Base-by-base conservation (phyloP, 805 yeast species). In the Nakazawaea ishiwadae region DNA sequence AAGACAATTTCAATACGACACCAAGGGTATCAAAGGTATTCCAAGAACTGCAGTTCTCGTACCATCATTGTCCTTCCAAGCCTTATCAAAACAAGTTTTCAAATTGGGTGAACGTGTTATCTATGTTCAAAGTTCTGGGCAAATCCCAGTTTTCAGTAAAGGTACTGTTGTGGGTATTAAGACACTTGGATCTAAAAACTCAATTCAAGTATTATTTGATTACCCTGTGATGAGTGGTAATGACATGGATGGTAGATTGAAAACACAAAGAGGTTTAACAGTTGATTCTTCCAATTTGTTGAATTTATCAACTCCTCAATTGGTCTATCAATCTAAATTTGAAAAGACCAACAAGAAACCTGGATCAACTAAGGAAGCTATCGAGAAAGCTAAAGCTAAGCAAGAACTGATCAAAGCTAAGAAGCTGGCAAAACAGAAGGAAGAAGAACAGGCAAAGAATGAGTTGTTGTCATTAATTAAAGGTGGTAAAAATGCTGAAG, bases 51-150 rank as follows among this genome's bases (percentile, higher is more conserved):
- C 97, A 0, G 72, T 93, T 21, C 66, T 93, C 45, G 79, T 84
- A 51, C 91, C 96, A 6, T 62, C 75, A 23, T 77, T 73, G 30
- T 86, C 96, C 0, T 76, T 75, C 55, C 81, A 83, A 53, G 69
- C 79, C 48, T 70, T 93, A 50, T 75, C 83, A 42, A 71, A 73
- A 31, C 99, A 93, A 65, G 64, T 70, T 35, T 93, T 93, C 57
- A 72, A 75, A 21, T 69, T 93, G 17, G 99, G 99, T 52, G 97
- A 93, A 55, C 76, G 99, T 46, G 87, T 93, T 23, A 74, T 85
- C 18, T 89, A 86, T 50, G 84, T 88, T 17, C 83, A 84, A 51
- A 85, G 81, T 51, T 79, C 85, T 18, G 98, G 98, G 39, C 88
- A 86, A 55, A 96, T 90, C 12, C 96, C 96, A 20, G 63, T 81